Evolutionary conservation across 805 yeast species (phyloP).

Genomic region (Candida boleticola): DNA sequence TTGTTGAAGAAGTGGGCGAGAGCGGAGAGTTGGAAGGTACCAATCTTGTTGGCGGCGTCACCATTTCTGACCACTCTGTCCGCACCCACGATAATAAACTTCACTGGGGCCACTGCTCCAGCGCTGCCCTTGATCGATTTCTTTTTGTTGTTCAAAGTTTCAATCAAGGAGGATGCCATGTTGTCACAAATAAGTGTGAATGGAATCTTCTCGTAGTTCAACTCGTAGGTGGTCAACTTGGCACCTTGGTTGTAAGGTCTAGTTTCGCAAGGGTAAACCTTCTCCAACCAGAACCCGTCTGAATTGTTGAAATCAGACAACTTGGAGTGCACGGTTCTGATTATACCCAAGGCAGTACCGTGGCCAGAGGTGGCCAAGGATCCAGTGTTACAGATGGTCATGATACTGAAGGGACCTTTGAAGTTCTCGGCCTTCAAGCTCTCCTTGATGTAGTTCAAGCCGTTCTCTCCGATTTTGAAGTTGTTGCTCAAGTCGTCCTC

Average conservation of each 20-base stretch:
- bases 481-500: constrained; percentile 81
- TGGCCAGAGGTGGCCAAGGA: constrained; percentile 96
- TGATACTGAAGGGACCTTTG: constrained; percentile 68
- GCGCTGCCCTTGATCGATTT: constrained; percentile 12
- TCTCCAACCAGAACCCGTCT: constrained; percentile 52
- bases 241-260: constrained; percentile 98
- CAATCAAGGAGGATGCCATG: constrained; percentile 78
- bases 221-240: constrained; percentile 85
- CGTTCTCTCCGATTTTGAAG: constrained; percentile 73
- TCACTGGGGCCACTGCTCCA: constrained; percentile 57
- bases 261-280: constrained; percentile 87
- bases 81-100: constrained; percentile 90
- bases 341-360: constrained; percentile 94
- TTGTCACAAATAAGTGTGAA: constrained; percentile 87
- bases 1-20: constrained; percentile 54
- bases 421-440: constrained; percentile 46
- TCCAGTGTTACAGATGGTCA: constrained; percentile 96
- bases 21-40: constrained; percentile 85
- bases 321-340: constrained; percentile 62
- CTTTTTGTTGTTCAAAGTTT: constrained; percentile 34
- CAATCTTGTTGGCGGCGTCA: constrained; percentile 95
- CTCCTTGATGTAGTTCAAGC: constrained; percentile 62
- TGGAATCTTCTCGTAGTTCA: constrained; percentile 82
- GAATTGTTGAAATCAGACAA: constrained; percentile 28
- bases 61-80: constrained; percentile 93